A percentile compares a stretch with the other conserved stretches of the same genome.
These are phyloP conservation scores for Climacium dendroides DNA, from an alignment of 225 moss, liverwort and hornwort species.

Conservation along the genomic window DNA sequence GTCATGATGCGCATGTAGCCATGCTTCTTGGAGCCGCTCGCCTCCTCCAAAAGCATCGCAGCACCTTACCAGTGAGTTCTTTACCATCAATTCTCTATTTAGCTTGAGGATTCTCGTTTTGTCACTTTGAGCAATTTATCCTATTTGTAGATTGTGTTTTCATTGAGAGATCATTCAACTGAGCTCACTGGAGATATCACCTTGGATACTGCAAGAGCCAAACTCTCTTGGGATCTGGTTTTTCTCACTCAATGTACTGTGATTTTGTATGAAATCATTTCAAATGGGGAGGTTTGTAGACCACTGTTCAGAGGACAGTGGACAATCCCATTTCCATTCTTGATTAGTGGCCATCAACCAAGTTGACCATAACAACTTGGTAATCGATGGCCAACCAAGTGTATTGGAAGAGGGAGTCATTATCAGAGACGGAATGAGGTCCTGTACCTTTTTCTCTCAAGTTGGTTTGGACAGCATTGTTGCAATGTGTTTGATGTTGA, in stretches of 20 bases:
- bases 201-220: background rate
- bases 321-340: background rate
- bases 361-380: background rate
- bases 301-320: background rate
- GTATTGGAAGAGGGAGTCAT: background rate
- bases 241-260: background rate
- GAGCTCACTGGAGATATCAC: background rate
- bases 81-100: background rate
- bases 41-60: slow-evolving; percentile 56
- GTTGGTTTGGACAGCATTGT: background rate
- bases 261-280: background rate
- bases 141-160: background rate
- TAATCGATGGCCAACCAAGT: background rate
- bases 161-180: background rate
- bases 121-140: background rate
- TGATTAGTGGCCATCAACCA: background rate
- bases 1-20: slow-evolving; percentile 82
- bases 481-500: background rate
- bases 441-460: background rate
- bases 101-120: background rate
- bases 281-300: background rate
- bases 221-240: background rate
- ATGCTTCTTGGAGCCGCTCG: slow-evolving; percentile 73
- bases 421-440: background rate
- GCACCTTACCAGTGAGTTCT: slow-evolving; percentile 37